phyloP scores from a whole-genome alignment of 2,329 filamentous ascomycete genomes.

The Neonectria hederae region DNA sequence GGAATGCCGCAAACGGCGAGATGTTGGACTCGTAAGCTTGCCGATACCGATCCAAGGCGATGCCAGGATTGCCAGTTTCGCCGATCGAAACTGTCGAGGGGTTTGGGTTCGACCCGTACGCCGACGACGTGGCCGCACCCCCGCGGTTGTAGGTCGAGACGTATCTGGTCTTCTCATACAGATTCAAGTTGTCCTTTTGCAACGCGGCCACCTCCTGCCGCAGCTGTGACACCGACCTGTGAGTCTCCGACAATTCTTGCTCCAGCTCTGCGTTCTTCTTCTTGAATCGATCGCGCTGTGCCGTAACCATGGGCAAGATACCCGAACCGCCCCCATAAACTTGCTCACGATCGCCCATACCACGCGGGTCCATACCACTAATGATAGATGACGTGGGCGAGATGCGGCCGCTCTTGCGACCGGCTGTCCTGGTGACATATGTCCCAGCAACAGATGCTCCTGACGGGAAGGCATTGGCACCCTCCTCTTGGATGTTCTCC shows the following conservation, averaged over 20 bases:
- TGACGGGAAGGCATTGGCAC: conserved; percentile 83
- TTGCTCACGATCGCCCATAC: conserved; percentile 64
- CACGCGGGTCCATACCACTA: conserved; percentile 85
- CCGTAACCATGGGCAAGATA: conserved; percentile 97
- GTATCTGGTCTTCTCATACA: conserved; percentile 98
- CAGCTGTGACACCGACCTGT: conserved; percentile 83
- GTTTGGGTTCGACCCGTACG: conserved; percentile 78
- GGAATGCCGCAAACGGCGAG: conserved; percentile 94
- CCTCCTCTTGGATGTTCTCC: conserved; percentile 85
- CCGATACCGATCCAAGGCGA: conserved; percentile 84
- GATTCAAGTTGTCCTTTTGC: conserved; percentile 93
- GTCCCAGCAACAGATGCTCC: conserved; percentile 94
- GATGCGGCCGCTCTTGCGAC: conserved; percentile 72
- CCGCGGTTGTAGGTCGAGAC: conserved; percentile 90
- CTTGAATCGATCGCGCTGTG: conserved; percentile 97
- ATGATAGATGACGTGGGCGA: conserved; percentile 99
- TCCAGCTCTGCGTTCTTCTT: conserved; percentile 93
- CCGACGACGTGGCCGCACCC: conserved; percentile 68
- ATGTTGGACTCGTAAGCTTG: conserved; percentile 95
- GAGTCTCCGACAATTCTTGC: conserved; percentile 84
- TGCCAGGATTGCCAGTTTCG: conserved; percentile 65
- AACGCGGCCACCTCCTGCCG: conserved; percentile 90
- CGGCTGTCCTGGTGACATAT: conserved; percentile 72
- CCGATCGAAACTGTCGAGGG: conserved; percentile 73
- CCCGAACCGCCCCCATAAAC: conserved; percentile 78